phyloP scores from a whole-genome alignment of 2,329 filamentous ascomycete genomes.

The Xylaria arbuscula region DNA sequence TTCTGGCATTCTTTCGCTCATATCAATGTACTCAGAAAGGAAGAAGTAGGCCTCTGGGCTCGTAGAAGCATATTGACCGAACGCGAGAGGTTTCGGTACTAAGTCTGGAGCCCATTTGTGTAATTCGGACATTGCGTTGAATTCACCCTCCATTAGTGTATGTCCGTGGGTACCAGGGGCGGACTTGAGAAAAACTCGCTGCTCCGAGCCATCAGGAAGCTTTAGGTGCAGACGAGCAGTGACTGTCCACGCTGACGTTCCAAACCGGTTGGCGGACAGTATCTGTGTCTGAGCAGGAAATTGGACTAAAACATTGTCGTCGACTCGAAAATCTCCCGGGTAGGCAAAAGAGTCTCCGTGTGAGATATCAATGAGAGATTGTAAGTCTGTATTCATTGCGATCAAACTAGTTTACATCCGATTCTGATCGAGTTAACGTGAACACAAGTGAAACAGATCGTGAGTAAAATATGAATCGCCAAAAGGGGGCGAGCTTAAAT shows the following conservation, averaged over 20 bases:
- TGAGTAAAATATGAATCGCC: no score
- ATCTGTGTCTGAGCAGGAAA: slow-evolving; percentile 13
- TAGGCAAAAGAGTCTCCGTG: slow-evolving; percentile 5
- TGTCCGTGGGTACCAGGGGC: slow-evolving; percentile 14
- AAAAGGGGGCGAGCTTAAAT: not conserved
- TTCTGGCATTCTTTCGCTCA: not conserved
- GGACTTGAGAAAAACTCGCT: slow-evolving; percentile 20
- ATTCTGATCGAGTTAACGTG: not conserved
- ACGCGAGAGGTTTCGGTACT: slow-evolving; percentile 19
- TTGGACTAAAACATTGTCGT: slow-evolving; percentile 19
- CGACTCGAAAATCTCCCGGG: slow-evolving; percentile 11
- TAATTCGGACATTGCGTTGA: slow-evolving; percentile 22
- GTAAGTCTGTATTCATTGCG: not conserved
- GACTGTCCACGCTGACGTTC: slow-evolving; percentile 18
- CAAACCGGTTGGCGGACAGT: slow-evolving; percentile 12
- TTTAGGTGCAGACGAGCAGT: slow-evolving; percentile 14
- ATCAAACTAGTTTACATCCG: not conserved
- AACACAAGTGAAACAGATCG: no score
- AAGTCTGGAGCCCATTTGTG: slow-evolving; percentile 23
- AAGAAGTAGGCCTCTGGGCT: slow-evolving; percentile 6
- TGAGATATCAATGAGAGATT: not conserved
- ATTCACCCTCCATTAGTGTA: slow-evolving; percentile 22
- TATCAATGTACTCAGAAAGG: not conserved
- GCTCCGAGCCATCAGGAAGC: slow-evolving; percentile 13
- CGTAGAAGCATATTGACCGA: slow-evolving; percentile 3